Evolutionary conservation across 2,329 filamentous ascomycete genomes (phyloP), one percentile per base, ranked within the genome.

Genomic region (Ophidiomyces ophidiicola): DNA sequence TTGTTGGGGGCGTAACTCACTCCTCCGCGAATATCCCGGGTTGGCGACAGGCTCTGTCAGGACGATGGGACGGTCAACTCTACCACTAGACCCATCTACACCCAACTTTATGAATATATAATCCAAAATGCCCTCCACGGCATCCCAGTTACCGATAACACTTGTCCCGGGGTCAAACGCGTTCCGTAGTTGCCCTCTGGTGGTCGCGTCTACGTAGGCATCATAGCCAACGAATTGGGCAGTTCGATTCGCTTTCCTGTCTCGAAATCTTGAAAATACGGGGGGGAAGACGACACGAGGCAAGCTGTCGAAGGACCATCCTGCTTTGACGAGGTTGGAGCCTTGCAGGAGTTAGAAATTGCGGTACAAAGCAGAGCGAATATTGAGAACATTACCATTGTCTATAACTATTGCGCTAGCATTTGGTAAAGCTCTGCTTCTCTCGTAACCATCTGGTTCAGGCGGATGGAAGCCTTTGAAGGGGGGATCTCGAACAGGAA

Each of bases 31-130:
- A 56, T 98, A 98, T 8, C 76, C 77, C 44, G 94, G 60, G 59
- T 96, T 96, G 19, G 87, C 90, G 42, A 96, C 78, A 0, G 90
- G 80, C 62, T 98, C 90, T 0, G 90, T 98, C 79, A 98, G 86
- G 50, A 98, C 80, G 44, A 98, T 75, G 1, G 88, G 87, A 52
- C 86, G 70, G 52, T 88, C 85, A 46, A 98, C 76, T 17, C 73
- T 69, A 6, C 83, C 84, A 34, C 80, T 75, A 3, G 69, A 68
- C 3, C 61, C 52, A 48, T 92, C 85, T 50, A 98, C 72, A 3
- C 90, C 90, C 39, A 98, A 66, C 63, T 94, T 96, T 49, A 94
- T 70, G 59, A 98, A 98, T 29, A 87, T 73, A 60, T 94, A 94
- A 63, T 98, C 90, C 32, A 98, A 64, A 4, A 94, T 71, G 43